Evolutionary conservation across 208 protist species (phyloP), one percentile per base, ranked within the genome.

Genomic region (Wallacemonas sp.): DNA sequence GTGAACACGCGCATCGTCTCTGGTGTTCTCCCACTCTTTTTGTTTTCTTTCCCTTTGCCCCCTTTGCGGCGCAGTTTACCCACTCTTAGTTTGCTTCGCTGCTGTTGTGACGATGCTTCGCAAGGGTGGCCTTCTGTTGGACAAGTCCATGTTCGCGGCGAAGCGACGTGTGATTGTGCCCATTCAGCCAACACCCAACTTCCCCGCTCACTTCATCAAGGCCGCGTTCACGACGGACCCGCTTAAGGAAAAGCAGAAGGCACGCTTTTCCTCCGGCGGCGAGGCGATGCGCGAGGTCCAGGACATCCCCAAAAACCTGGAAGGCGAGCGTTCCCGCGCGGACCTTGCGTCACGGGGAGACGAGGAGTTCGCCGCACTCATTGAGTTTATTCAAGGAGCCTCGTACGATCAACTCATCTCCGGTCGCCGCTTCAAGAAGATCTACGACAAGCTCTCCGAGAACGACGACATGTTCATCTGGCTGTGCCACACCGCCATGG

Each of bases 391-490:
- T 57, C 78, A 90, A 45, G 91, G 91, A n/a, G 87, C 87, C 0
- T 85, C 80, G 1, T 96, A 91, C 72, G 91, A 94, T 48, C 82
- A 96, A 62, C 78, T 96, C 63, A 93, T 96, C 64, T 93, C 87
- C 2, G 91, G 87, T 2, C 80, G 91, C 3, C 85, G 88, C 36
- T 96, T 94, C 67, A 81, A 92, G 62, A 92, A 93, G 71, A 70
- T 93, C 1, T 96, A 96, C 62, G 88, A 93, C 46, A 78, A 79
- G 41, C 80, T 93, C 1, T 87, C 86, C 4, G 84, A 93, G 63
- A 93, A 96, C 61, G 91, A 96, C 62, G 91, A 96, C 65, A 90
- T 94, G 79, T 94, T 96, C 57, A 69, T 96, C 12, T 96, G 91
- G 88, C 75, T 96, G 9, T 96, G 91, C 55, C 87, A 93, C 68